phyloP scores from a whole-genome alignment of 371 early-diverging fungal genomes.

The Mucor indicus region DNA sequence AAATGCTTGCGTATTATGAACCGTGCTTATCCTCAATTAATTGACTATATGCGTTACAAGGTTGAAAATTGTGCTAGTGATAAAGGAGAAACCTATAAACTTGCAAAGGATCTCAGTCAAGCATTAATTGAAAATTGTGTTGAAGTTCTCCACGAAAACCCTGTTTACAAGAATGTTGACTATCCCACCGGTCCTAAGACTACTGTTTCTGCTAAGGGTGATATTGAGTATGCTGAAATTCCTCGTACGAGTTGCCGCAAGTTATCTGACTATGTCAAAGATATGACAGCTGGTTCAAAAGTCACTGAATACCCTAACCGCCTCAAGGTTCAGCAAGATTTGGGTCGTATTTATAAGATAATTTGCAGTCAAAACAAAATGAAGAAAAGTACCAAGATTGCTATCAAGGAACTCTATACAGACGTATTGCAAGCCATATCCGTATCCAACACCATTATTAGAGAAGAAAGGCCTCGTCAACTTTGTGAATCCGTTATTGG shows the following conservation, averaged over 20 bases:
- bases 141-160: slow-evolving; percentile 70
- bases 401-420: slow-evolving; percentile 68
- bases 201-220: slow-evolving; percentile 73
- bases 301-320: slow-evolving; percentile 69
- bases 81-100: slow-evolving; percentile 80
- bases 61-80: slow-evolving; percentile 71
- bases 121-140: slow-evolving; percentile 87
- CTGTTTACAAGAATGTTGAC: slow-evolving; percentile 84
- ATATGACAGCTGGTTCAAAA: slow-evolving; percentile 70
- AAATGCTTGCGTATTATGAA: slow-evolving; percentile 91
- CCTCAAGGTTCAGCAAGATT: slow-evolving; percentile 76
- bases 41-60: slow-evolving; percentile 86
- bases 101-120: slow-evolving; percentile 79
- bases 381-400: slow-evolving; percentile 72
- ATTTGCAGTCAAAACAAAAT: slow-evolving; percentile 73
- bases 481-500: slow-evolving; percentile 53
- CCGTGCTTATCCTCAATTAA: slow-evolving; percentile 77
- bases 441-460: slow-evolving; percentile 68
- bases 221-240: slow-evolving; percentile 81
- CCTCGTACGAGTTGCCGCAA: slow-evolving; percentile 66
- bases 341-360: slow-evolving; percentile 76
- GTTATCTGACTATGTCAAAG: slow-evolving; percentile 68
- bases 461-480: slow-evolving; percentile 49
- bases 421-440: slow-evolving; percentile 74
- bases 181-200: slow-evolving; percentile 85